A percentile compares a stretch with the other conserved stretches of the same genome.
phyloP scores from a whole-genome alignment of 192 early-diverging fungal species.

The Coemansia sp. region DNA sequence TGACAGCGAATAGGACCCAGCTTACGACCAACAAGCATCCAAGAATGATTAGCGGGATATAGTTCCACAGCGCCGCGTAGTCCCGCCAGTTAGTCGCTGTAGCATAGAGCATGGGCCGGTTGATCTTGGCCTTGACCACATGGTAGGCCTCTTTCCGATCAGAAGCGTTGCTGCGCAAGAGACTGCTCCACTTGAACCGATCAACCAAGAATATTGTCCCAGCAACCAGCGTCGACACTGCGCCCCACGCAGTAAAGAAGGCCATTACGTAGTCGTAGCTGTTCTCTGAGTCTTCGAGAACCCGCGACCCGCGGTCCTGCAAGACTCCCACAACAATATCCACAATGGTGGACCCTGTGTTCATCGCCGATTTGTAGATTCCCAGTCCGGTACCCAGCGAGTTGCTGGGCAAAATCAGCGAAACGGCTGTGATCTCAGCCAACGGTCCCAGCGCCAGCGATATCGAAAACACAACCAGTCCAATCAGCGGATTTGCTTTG shows the following conservation, averaged over 20 bases:
- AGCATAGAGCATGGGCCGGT: constrained; percentile 33
- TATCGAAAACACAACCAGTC: constrained; percentile 58
- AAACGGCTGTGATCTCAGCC: constrained; percentile 60
- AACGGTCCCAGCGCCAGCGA: constrained; percentile 64
- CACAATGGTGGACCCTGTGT: constrained; percentile 61
- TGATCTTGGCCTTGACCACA: constrained; percentile 36
- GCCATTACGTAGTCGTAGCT: constrained; percentile 55
- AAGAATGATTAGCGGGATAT: constrained; percentile 34
- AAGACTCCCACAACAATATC: constrained; percentile 62
- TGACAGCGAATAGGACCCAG: constrained; percentile 50
- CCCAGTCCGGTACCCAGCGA: constrained; percentile 63
- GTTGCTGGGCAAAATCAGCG: constrained; percentile 57
- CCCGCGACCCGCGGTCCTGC: constrained; percentile 53
- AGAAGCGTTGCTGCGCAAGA: constrained; percentile 30
- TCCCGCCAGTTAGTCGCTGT: constrained; percentile 42
- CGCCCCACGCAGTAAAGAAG: constrained; percentile 53
- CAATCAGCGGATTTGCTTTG: constrained; percentile 55
- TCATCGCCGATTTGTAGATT: constrained; percentile 64
- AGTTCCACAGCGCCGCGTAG: constrained; percentile 40
- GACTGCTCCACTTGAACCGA: constrained; percentile 32
- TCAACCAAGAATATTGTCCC: constrained; percentile 39
- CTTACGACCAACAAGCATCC: constrained; percentile 33
- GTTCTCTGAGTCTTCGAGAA: constrained; percentile 34
- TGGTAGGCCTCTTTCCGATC: constrained; percentile 30
- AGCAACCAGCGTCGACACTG: constrained; percentile 37